phyloP scores from a whole-genome alignment of 495 filamentous ascomycete species.

The Tuber melanosporum region DNA sequence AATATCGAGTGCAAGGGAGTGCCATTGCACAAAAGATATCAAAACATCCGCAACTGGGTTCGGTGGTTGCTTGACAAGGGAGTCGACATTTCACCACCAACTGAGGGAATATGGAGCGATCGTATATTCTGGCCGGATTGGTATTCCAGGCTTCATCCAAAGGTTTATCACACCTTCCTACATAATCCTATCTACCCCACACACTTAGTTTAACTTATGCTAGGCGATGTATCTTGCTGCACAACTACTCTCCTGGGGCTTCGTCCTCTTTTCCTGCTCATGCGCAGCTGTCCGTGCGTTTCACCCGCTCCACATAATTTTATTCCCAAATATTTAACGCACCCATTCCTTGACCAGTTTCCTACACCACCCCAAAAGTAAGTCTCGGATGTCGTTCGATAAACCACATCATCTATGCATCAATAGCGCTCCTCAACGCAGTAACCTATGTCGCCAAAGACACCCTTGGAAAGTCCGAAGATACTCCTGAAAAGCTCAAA shows the following conservation, averaged over 20 bases:
- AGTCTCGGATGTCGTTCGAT: constrained; percentile 35
- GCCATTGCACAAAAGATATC: constrained; percentile 30
- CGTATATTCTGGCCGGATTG: constrained; percentile 36
- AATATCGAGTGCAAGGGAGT: constrained; percentile 23
- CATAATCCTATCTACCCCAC: not conserved
- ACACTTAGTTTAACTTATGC: not conserved
- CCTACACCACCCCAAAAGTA: constrained; percentile 40
- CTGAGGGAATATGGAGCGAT: constrained; percentile 11
- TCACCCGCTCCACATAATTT: not conserved
- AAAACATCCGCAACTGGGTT: constrained; percentile 32
- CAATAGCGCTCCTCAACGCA: constrained; percentile 30
- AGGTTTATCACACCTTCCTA: constrained; percentile 9
- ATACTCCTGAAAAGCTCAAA: too few species aligned
- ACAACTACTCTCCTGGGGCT: constrained; percentile 36
- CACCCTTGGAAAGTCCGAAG: constrained; percentile 4
- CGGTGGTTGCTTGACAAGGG: constrained; percentile 36
- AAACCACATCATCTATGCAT: constrained; percentile 38
- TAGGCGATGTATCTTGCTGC: constrained; percentile 18
- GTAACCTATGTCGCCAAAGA: constrained; percentile 27
- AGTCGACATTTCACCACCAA: constrained; percentile 25
- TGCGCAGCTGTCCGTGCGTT: constrained; percentile 32
- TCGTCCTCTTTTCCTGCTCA: constrained; percentile 35
- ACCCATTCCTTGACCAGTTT: constrained; percentile 10
- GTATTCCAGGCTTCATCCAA: constrained; percentile 13
- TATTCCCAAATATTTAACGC: not conserved